Conservation (phyloP, 2,329 filamentous ascomycete species). For the Diaporthe citrichinensis region DNA sequence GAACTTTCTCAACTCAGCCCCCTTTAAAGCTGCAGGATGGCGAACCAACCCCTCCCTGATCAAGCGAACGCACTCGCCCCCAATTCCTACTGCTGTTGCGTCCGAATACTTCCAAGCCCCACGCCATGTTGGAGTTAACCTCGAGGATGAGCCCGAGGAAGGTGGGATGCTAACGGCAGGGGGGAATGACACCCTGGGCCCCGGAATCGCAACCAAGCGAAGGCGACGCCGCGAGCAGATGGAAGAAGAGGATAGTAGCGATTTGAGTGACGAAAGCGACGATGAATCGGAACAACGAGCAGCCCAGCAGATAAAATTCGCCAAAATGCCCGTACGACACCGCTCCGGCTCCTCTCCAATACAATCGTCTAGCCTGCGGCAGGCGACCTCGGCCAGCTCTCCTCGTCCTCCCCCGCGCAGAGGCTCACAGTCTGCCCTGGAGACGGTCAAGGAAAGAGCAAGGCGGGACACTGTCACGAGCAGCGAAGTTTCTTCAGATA, state of each 20-base stretch:
- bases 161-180: conserved; percentile 79
- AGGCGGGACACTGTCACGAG: conserved; percentile 84
- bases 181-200: conserved; percentile 77
- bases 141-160: conserved; percentile 80
- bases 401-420: conserved; percentile 66
- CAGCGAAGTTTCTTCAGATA: conserved; percentile 87
- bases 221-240: conserved; percentile 79
- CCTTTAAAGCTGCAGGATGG: conserved; percentile 89
- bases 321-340: conserved; percentile 91
- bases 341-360: conserved; percentile 91
- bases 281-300: conserved; percentile 81
- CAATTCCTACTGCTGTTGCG: conserved; percentile 85
- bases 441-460: conserved; percentile 77
- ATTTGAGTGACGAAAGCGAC: conserved; percentile 87
- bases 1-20: conserved; percentile 81
- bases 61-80: conserved; percentile 87
- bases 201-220: conserved; percentile 76
- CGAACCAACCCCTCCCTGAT: conserved; percentile 79
- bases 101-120: conserved; percentile 87
- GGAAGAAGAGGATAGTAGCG: conserved; percentile 89
- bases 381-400: conserved; percentile 64
- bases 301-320: conserved; percentile 93
- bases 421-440: conserved; percentile 80
- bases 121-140: conserved; percentile 72
- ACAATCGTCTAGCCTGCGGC: conserved; percentile 74